Base-by-base conservation (phyloP, 1,284 basidiomycete genomes). In the Microstroma glucosiphilum region DNA sequence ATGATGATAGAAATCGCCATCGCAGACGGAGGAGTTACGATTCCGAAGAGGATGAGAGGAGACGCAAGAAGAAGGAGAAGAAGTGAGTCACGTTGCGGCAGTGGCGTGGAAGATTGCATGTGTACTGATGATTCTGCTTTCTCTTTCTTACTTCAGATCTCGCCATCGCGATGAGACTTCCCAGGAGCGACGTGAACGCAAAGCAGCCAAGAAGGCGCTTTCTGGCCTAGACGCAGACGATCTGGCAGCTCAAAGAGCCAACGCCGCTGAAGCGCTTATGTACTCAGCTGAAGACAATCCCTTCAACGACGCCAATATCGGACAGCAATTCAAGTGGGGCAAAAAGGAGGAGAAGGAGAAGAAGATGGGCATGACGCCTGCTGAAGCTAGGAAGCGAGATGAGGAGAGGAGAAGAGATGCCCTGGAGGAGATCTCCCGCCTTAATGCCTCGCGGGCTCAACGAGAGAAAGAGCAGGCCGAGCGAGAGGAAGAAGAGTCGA, bases 271-370 rank as follows among this genome's bases (percentile, higher is more conserved):
- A 46, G 68, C 72, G 43, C 66, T 74, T 43, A 68, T 78, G 68
- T 97, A 97, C 83, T 92, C 91, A 71, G 51, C 21, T 7, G 88
- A 87, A 7, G 90, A 92, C 83, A 98, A 98, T 77, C 94, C 94
- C 0, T 98, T 98, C 83, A 90, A 96, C 80, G 94, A 98, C 76
- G 87, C 91, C 66, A 96, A 96, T 79, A 60, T 97, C 30, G 88
- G 87, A 23, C 90, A 96, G 76, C 90, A 92, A 79, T 98, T 98
- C 81, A 87, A 89, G 63, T 99, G 96, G 96, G 90, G 92, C 80
- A 99, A 99, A 84, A 98, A 98, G 82, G 86, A 87, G 42, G 94
- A 98, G 79, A 92, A 92, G 82, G 96, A 98, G 79, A 85, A 86
- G 75, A 96, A 94, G 80, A 82, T 87, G 62, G 96, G 96, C 0